A percentile compares a stretch with the other conserved stretches of the same genome.
phyloP scores from a whole-genome alignment of 306 rosid species.

The Vigna unguiculata region DNA sequence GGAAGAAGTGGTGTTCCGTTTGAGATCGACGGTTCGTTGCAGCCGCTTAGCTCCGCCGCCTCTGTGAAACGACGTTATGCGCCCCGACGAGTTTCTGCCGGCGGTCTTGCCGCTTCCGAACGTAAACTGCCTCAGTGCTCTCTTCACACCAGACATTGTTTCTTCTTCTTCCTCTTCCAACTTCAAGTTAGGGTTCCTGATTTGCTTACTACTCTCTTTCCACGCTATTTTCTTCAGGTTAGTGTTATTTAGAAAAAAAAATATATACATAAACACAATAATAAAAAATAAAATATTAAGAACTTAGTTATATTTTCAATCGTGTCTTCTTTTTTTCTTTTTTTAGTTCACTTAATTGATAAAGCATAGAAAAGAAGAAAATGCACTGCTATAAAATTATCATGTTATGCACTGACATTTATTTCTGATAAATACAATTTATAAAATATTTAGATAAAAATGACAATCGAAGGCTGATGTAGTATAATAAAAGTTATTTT shows the following conservation, averaged over 20 bases:
- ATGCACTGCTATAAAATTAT: no score
- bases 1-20: slow-evolving; percentile 51
- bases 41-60: slow-evolving; percentile 58
- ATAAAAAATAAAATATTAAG: neutral
- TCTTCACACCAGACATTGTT: slow-evolving; percentile 44
- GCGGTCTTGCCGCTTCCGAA: slow-evolving; percentile 48
- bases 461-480: neutral
- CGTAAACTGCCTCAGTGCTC: slow-evolving; percentile 49
- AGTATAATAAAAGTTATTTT: neutral
- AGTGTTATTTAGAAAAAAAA: neutral
- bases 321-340: no score
- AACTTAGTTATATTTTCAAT: no score
- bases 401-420: neutral
- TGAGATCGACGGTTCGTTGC: slow-evolving; percentile 56
- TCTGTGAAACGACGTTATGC: slow-evolving; percentile 50
- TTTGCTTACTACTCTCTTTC: neutral
- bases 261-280: no score
- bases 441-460: neutral
- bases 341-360: no score
- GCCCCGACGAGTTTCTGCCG: slow-evolving; percentile 49
- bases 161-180: slow-evolving; percentile 1
- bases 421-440: no score
- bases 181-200: neutral
- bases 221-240: neutral
- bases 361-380: no score